Conservation (phyloP, 1,139 yeast genomes). For the Yamadazyma conglobata region DNA sequence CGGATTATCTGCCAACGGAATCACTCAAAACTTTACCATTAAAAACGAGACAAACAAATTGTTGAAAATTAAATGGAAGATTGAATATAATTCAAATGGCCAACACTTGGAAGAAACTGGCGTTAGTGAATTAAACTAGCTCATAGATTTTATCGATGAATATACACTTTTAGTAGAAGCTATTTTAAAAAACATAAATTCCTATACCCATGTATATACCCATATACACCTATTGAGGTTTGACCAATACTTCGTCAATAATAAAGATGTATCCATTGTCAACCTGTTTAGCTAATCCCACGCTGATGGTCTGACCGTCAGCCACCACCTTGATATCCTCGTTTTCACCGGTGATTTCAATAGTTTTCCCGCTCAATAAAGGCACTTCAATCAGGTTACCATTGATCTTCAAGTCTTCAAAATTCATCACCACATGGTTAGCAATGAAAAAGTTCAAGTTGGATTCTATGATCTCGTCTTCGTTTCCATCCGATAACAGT, state of each 20-base stretch:
- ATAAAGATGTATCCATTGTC: conserved; percentile 60
- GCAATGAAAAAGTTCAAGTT: conserved; percentile 52
- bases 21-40: conserved; percentile 59
- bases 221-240: conserved; percentile 4
- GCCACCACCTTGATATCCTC: conserved; percentile 20
- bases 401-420: conserved; percentile 7
- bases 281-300: conserved; percentile 41
- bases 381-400: conserved; percentile 17
- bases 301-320: conserved; percentile 21
- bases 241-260: conserved; percentile 40
- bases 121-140: conserved; percentile 40
- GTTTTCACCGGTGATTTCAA: conserved; percentile 38
- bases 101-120: conserved; percentile 53
- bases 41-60: conserved; percentile 47
- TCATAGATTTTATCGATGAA: too few species aligned
- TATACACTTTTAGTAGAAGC: too few species aligned
- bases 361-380: conserved; percentile 35
- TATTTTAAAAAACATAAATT: conserved; percentile 4
- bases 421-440: conserved; percentile 43
- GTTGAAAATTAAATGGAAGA: conserved; percentile 81
- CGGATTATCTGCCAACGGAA: conserved; percentile 50
- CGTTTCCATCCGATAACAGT: conserved; percentile 31
- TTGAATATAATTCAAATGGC: conserved; percentile 52
- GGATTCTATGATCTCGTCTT: conserved; percentile 35
- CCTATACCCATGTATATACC: neutral